A percentile compares a stretch with the other conserved stretches of the same genome.
Conservation (phyloP, 345 rosid genomes). For the Cochlearia excelsa region DNA sequence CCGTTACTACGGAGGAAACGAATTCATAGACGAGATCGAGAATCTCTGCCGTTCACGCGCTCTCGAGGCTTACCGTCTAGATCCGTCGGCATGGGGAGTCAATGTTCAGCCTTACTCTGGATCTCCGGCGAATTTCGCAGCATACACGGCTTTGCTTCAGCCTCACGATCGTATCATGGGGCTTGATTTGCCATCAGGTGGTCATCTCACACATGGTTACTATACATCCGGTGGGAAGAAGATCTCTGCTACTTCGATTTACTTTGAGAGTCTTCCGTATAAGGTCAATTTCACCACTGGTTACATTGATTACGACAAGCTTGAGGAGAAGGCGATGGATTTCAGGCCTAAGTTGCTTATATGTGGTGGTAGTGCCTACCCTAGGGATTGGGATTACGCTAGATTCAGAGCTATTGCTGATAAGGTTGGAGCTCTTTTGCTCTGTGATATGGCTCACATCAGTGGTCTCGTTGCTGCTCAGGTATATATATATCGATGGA, state of each 20-base stretch:
- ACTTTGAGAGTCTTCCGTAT: conserved; percentile 98
- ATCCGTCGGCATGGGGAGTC: conserved; percentile 82
- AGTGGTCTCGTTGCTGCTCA: conserved; percentile 99
- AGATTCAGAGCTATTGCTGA: conserved; percentile 77
- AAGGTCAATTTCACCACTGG: conserved; percentile 87
- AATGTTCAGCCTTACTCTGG: conserved; percentile 99
- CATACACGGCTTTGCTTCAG: conserved; percentile 92
- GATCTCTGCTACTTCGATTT: conserved; percentile 98
- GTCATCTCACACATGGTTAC: conserved; percentile 94
- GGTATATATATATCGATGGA: too few relatives aligned
- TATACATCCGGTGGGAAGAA: conserved; percentile 98
- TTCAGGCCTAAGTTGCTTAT: conserved; percentile 92
- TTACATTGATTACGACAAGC: conserved; percentile 81
- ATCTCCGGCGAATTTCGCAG: conserved; percentile 98
- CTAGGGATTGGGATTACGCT: conserved; percentile 96
- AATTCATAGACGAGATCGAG: conserved; percentile 91
- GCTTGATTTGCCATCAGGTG: conserved; percentile 92
- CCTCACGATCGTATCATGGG: conserved; percentile 99
- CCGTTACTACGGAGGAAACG: conserved; percentile 98
- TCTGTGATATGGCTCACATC: conserved; percentile 99
- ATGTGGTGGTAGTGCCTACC: conserved; percentile 99
- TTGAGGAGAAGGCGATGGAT: conserved; percentile 99
- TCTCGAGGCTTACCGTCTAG: conserved; percentile 67
- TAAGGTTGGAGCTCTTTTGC: conserved; percentile 91
- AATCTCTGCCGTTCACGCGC: conserved; percentile 93